A percentile compares a stretch with the other conserved stretches of the same genome.
Conservation (phyloP, 1,284 basidiomycete genomes). For the Termitomyces sp. region DNA sequence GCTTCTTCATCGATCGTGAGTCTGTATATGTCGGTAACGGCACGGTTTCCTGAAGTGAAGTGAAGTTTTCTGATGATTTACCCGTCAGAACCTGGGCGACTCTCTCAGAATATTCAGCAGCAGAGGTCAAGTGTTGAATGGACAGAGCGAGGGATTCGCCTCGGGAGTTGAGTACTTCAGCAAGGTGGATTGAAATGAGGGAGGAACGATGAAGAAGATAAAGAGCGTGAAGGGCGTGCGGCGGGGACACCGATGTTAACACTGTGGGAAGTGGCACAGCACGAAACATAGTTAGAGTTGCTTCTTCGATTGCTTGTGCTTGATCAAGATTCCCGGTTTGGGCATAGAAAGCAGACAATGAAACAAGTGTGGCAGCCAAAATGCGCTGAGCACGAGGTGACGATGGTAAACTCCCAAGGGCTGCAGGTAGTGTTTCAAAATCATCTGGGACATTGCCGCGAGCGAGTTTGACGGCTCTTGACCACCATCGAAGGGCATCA, state of each 20-base stretch:
- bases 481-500: slow-evolving; percentile 66
- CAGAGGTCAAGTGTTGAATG: slow-evolving; percentile 51
- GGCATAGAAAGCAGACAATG: slow-evolving; percentile 69
- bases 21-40: slow-evolving; percentile 35
- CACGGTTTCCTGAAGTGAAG: slow-evolving; percentile 36
- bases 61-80: slow-evolving; percentile 30
- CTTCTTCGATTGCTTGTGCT: slow-evolving; percentile 65
- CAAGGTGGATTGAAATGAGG: slow-evolving; percentile 68
- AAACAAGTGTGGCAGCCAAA: slow-evolving; percentile 60
- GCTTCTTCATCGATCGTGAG: slow-evolving; percentile 45
- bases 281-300: slow-evolving; percentile 64
- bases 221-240: slow-evolving; percentile 59
- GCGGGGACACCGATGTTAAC: slow-evolving; percentile 28
- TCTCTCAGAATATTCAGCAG: slow-evolving; percentile 63
- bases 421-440: slow-evolving; percentile 22
- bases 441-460: slow-evolving; percentile 18
- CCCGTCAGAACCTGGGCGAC: slow-evolving; percentile 55
- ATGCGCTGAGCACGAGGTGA: slow-evolving; percentile 68
- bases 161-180: slow-evolving; percentile 67
- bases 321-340: slow-evolving; percentile 58
- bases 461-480: slow-evolving; percentile 45
- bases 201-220: slow-evolving; percentile 72
- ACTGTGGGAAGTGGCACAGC: slow-evolving; percentile 54
- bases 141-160: slow-evolving; percentile 39
- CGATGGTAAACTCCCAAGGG: slow-evolving; percentile 42